Evolutionary conservation across 2,329 filamentous ascomycete species (phyloP).

Genomic region (Colletotrichum spaethianum): DNA sequence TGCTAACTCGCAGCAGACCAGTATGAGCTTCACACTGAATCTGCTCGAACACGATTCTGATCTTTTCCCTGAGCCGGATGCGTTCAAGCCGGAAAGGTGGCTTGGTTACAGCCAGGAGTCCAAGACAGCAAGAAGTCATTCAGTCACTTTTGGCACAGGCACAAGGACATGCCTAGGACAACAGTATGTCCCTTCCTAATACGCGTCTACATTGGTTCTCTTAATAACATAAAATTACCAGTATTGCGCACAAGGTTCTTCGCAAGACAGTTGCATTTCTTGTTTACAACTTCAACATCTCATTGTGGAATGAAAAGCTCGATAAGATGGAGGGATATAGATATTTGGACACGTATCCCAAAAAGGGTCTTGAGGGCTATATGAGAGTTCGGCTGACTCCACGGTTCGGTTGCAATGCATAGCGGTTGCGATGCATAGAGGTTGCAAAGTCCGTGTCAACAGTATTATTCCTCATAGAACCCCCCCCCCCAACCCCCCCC

Average conservation of each 20-base stretch:
- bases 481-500: too few species aligned
- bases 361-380: constrained; percentile 37
- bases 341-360: constrained; percentile 40
- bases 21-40: constrained; percentile 40
- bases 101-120: constrained; percentile 22
- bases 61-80: constrained; percentile 31
- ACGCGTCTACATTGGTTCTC: background rate
- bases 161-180: constrained; percentile 43
- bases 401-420: constrained; percentile 22
- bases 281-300: constrained; percentile 41
- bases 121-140: background rate
- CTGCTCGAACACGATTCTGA: constrained; percentile 38
- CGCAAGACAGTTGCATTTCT: constrained; percentile 40
- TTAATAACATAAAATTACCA: background rate
- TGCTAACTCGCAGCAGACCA: constrained; percentile 20
- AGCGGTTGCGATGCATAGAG: constrained; percentile 19
- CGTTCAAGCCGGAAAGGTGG: constrained; percentile 41
- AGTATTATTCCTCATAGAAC: constrained; percentile 3
- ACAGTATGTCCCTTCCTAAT: constrained; percentile 19
- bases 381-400: constrained; percentile 30
- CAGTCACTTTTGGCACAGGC: constrained; percentile 39
- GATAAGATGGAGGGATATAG: constrained; percentile 21
- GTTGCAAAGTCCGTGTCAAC: background rate
- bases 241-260: constrained; percentile 40
- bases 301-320: constrained; percentile 29